Evolutionary conservation across 2,329 filamentous ascomycete species (phyloP), one percentile per base, ranked within the genome.

Genomic region (Aureobasidium sp.): DNA sequence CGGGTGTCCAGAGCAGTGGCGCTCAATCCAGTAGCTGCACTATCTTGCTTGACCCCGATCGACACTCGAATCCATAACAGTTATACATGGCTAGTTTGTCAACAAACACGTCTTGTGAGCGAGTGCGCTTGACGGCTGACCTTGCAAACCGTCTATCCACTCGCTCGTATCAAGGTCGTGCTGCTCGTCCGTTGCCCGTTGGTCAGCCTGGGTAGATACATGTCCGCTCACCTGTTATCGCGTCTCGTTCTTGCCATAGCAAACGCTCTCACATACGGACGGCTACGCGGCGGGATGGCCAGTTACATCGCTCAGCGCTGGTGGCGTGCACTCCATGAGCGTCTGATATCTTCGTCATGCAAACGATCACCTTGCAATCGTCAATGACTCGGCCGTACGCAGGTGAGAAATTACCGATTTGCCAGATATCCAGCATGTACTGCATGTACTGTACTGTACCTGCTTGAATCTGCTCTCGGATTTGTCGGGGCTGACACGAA

Each of bases 111-210:
- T 55, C 53, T 47, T 57, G 53, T 25, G 39, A 45, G 41, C 27
- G 21, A 41, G 34, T 54, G 7, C 37, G 15, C 52, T 44, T 21
- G 41, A 30, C 54, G 41, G 41, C 42, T 47, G 42, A 58, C 54
- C 6, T 1, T 55, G 54, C 54, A 58, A 47, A 58, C 54, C 54
- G 54, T 29, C 42, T 32, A 27, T 21, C 52, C 53, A 32, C 54
- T 58, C 54, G 42, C 54, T 58, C 54, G 42, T 47, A 58, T 48
- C 54, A 58, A 58, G 32, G 29, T 58, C 32, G 37, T 45, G 29
- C 27, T 58, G 54, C 41, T 42, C 42, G 54, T 58, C 54, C 54
- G 54, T 58, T 58, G 54, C 54, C 54, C 54, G 54, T 58, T 58
- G 41, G 42, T 34, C 54, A 36, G 42, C 30, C 41, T 58, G 54